Conservation (phyloP, 306 rosid genomes). For the Lathyrus aphaca region DNA sequence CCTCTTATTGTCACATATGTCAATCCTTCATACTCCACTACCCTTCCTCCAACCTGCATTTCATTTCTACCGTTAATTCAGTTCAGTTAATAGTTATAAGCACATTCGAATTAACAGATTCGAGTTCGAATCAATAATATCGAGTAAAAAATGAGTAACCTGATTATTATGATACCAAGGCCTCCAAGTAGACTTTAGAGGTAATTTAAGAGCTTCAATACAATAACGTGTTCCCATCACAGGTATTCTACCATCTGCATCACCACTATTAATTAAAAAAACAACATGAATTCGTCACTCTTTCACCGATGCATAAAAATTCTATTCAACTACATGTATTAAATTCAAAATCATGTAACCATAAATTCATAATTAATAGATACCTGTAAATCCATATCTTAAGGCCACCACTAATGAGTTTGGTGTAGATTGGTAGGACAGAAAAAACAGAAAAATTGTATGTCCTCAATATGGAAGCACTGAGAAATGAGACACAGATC, state of each 20-base stretch:
- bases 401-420: conserved; percentile 60
- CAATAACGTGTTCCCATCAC: conserved; percentile 62
- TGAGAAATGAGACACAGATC: conserved; percentile 19
- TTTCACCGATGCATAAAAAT: conserved; percentile 33
- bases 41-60: conserved; percentile 63
- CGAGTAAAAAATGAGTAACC: conserved; percentile 21
- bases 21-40: conserved; percentile 60
- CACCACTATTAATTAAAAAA: conserved; percentile 49
- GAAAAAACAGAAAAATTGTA: conserved; percentile 57
- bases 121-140: too few relatives aligned
- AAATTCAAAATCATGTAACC: background rate
- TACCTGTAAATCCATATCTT: conserved; percentile 68
- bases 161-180: conserved; percentile 57
- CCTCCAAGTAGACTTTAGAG: conserved; percentile 52
- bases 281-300: conserved; percentile 29
- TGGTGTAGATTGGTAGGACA: conserved; percentile 56
- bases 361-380: background rate
- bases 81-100: too few relatives aligned
- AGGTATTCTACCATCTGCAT: conserved; percentile 60
- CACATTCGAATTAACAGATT: too few relatives aligned
- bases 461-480: conserved; percentile 43
- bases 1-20: conserved; percentile 63
- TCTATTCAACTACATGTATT: conserved; percentile 17
- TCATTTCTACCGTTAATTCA: background rate
- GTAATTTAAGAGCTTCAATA: conserved; percentile 51